phyloP scores from a whole-genome alignment of 192 early-diverging fungal species.

The Funneliformis geosporum region DNA sequence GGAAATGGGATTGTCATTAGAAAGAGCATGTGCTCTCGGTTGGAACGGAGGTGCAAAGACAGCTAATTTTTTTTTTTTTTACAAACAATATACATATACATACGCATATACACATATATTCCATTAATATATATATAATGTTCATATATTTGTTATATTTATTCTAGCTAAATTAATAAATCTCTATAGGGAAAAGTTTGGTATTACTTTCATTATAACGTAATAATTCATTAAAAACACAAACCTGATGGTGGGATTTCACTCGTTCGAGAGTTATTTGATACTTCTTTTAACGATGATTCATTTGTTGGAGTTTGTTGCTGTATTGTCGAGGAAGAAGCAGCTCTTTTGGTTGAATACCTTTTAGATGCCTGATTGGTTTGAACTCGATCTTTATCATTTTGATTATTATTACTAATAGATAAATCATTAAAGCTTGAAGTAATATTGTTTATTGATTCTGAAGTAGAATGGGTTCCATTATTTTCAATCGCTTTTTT shows the following conservation, averaged over 20 bases:
- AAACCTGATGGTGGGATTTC: constrained; percentile 28
- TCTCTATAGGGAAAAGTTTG: too few relatives aligned
- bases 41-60: constrained; percentile 24
- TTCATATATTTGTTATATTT: not conserved
- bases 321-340: not conserved
- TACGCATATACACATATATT: not conserved
- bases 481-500: not conserved
- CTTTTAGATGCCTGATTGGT: constrained; percentile 20
- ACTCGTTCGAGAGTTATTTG: not conserved
- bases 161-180: not conserved
- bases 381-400: not conserved
- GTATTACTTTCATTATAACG: not conserved
- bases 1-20: not conserved
- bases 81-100: not conserved
- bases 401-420: not conserved
- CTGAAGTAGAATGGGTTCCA: not conserved
- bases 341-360: constrained; percentile 27
- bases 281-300: not conserved
- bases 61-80: not conserved
- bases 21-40: not conserved
- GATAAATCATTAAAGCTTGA: not conserved
- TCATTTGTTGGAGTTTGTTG: not conserved
- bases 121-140: not conserved
- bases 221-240: constrained; percentile 5
- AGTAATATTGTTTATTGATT: not conserved